Percentiles rank a stretch among this genome's conserved stretches.
Evolutionary conservation across 2,329 filamentous ascomycete species (phyloP).

Genomic region (Onygenales sp.): DNA sequence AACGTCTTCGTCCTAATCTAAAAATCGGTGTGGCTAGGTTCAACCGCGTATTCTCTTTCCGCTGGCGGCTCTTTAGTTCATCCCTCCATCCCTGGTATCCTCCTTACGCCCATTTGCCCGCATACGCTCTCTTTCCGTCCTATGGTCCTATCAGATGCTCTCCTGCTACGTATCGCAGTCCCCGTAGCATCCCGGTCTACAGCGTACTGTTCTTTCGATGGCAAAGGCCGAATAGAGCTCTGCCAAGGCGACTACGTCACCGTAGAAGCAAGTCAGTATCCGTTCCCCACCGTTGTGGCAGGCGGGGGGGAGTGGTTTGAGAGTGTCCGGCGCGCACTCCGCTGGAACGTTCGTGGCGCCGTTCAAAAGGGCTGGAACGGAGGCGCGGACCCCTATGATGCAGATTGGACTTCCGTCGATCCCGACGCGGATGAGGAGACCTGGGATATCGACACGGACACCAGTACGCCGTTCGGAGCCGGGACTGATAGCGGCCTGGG

Average conservation of each 20-base stretch:
- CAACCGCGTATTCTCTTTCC: slow-evolving; percentile 91
- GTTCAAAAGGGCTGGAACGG: slow-evolving; percentile 76
- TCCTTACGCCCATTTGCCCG: slow-evolving; percentile 93
- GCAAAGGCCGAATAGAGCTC: slow-evolving; percentile 89
- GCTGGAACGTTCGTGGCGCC: slow-evolving; percentile 91
- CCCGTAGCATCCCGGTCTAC: slow-evolving; percentile 79
- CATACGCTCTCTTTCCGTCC: slow-evolving; percentile 95
- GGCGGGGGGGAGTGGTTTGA: slow-evolving; percentile 93
- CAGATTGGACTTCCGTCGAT: slow-evolving; percentile 12
- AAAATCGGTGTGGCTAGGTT: slow-evolving; percentile 36
- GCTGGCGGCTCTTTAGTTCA: slow-evolving; percentile 93
- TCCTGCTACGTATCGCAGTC: slow-evolving; percentile 81
- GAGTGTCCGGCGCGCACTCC: slow-evolving; percentile 79
- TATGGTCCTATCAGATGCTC: slow-evolving; percentile 93
- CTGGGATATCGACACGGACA: slow-evolving; percentile 93
- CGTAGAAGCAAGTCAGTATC: slow-evolving; percentile 90
- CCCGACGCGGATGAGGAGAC: slow-evolving; percentile 45
- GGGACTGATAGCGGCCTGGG: slow-evolving; percentile 39
- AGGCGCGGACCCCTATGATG: slow-evolving; percentile 26
- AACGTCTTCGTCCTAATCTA: background rate
- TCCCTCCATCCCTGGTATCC: slow-evolving; percentile 91
- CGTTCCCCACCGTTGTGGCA: slow-evolving; percentile 90
- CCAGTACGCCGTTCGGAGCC: slow-evolving; percentile 17
- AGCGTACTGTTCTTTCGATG: slow-evolving; percentile 94
- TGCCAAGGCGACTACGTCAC: slow-evolving; percentile 91